Percentiles rank a stretch among this genome's conserved stretches.
These are phyloP conservation scores for Scheffersomyces titani DNA, from an alignment of 1,139 yeast genomes.

Conservation along the genomic window DNA sequence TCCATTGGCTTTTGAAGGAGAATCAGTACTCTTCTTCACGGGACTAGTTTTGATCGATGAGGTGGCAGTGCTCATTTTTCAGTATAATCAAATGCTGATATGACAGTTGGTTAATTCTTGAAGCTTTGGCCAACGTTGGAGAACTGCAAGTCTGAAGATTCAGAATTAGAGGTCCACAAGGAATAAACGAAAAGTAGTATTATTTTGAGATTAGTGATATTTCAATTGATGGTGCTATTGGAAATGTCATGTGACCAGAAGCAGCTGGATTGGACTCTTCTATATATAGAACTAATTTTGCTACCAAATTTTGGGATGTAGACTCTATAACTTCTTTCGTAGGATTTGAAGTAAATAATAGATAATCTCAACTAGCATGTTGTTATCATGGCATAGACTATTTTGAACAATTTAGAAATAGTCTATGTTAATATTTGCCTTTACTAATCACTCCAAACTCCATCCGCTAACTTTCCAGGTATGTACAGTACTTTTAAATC, in stretches of 20 bases:
- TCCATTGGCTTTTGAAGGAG: conserved; percentile 5
- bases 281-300: neutral
- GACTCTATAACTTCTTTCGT: neutral
- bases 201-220: neutral
- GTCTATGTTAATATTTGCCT: neutral
- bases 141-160: neutral
- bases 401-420: no score
- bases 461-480: neutral
- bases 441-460: neutral
- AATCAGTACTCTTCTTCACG: conserved; percentile 10
- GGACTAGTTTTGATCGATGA: conserved; percentile 15
- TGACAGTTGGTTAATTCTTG: neutral
- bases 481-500: neutral
- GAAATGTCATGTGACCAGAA: neutral
- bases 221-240: neutral
- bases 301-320: neutral
- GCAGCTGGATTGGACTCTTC: neutral
- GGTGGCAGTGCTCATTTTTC: neutral
- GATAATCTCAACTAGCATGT: no score
- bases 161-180: neutral
- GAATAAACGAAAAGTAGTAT: neutral
- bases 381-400: no score
- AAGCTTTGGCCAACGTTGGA: neutral
- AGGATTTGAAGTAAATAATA: no score
- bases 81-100: neutral